Percentiles rank a stretch among this genome's conserved stretches.
Conservation (phyloP, 495 filamentous ascomycete genomes). For the Aspergillus egyptiacus region DNA sequence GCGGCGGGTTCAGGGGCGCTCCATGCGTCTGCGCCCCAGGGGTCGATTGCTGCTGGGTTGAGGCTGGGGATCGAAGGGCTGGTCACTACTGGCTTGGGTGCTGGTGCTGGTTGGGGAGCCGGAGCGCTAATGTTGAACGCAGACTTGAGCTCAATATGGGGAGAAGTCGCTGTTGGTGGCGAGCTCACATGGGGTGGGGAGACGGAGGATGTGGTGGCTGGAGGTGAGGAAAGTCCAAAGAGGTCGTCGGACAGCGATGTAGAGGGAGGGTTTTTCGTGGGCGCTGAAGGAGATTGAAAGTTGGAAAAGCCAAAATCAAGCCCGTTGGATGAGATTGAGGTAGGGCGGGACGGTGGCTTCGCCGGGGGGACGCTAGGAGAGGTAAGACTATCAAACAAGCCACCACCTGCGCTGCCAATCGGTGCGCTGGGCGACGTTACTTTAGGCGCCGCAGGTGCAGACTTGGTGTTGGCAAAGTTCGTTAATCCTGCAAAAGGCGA, state of each 20-base stretch:
- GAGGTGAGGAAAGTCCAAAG: conserved; percentile 69
- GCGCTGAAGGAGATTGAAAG: conserved; percentile 37
- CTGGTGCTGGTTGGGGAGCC: conserved; percentile 39
- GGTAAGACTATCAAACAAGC: conserved; percentile 75
- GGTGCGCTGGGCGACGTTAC: conserved; percentile 48
- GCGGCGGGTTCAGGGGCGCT: conserved; percentile 42
- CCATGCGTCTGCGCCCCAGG: conserved; percentile 50
- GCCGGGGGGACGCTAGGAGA: conserved; percentile 44
- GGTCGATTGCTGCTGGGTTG: conserved; percentile 37
- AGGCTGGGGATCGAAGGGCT: conserved; percentile 28
- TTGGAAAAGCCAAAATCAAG: conserved; percentile 49
- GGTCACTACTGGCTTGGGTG: conserved; percentile 32
- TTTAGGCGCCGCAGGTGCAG: conserved; percentile 47
- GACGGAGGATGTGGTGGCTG: conserved; percentile 35
- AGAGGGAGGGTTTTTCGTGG: conserved; percentile 39
- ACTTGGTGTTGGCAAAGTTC: conserved; percentile 52
- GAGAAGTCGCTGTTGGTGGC: conserved; percentile 28
- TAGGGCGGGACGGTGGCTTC: conserved; percentile 37
- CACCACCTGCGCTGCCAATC: conserved; percentile 56
- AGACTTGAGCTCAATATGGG: conserved; percentile 48
- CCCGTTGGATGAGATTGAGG: conserved; percentile 44
- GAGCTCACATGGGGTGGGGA: conserved; percentile 33
- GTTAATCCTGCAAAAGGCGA: conserved; percentile 71
- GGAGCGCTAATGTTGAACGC: conserved; percentile 73
- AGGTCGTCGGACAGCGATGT: conserved; percentile 56